Evolutionary conservation across 108 stramenopile genomes (phyloP).

Genomic region (Fistulifera solaris): DNA sequence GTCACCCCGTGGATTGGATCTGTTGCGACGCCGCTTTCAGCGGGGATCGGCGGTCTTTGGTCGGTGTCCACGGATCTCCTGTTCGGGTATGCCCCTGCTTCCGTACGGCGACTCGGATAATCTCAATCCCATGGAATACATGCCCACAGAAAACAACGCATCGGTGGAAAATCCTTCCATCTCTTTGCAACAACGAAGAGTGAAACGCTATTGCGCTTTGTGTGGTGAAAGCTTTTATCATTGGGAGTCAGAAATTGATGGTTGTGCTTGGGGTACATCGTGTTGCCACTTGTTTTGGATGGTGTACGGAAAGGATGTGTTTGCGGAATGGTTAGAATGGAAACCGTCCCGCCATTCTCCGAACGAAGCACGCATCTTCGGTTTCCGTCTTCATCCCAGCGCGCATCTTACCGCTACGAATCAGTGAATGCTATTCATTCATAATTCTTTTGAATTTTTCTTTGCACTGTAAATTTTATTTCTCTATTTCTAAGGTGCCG

Average conservation of each 20-base stretch:
- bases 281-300: slow-evolving; percentile 41
- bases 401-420: not conserved
- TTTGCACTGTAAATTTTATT: not conserved
- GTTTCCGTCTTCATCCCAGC: slow-evolving; percentile 7
- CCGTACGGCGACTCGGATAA: slow-evolving; percentile 27
- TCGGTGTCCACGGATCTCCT: slow-evolving; percentile 31
- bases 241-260: slow-evolving; percentile 36
- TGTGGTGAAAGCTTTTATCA: slow-evolving; percentile 24
- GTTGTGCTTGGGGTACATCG: slow-evolving; percentile 45
- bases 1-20: slow-evolving; percentile 46
- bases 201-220: slow-evolving; percentile 22
- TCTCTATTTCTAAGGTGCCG: not conserved
- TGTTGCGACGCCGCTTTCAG: slow-evolving; percentile 22
- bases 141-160: too few species aligned
- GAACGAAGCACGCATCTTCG: slow-evolving; percentile 4
- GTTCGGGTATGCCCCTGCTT: slow-evolving; percentile 32
- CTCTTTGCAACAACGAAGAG: too few species aligned
- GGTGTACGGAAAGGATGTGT: slow-evolving; percentile 19
- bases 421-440: not conserved
- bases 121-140: too few species aligned
- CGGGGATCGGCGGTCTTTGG: slow-evolving; percentile 23
- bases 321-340: not conserved
- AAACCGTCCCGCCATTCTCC: not conserved
- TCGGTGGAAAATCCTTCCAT: too few species aligned
- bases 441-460: not conserved